phyloP scores from a whole-genome alignment of 352 stramenopile genomes.

The Peronospora destructor region DNA sequence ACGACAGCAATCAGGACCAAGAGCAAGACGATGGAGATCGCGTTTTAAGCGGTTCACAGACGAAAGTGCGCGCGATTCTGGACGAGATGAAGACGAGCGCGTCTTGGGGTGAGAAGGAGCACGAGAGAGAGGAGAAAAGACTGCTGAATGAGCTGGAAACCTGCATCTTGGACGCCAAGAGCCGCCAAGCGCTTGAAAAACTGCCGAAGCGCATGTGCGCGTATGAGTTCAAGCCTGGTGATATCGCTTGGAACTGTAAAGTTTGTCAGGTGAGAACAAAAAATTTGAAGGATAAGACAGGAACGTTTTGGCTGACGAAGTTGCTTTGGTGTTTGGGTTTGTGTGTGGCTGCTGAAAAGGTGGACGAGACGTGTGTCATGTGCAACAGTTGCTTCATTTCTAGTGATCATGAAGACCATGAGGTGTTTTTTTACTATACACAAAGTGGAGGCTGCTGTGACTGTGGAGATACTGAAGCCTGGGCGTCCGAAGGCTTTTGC shows the following conservation, averaged over 20 bases:
- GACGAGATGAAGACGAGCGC: constrained; percentile 44
- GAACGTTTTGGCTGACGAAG: constrained; percentile 1
- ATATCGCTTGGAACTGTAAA: constrained; percentile 97
- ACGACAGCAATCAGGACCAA: background rate
- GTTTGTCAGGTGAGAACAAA: constrained; percentile 54
- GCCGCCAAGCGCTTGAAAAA: constrained; percentile 39
- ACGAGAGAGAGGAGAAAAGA: constrained; percentile 40
- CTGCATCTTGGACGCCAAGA: constrained; percentile 52
- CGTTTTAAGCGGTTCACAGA: constrained; percentile 3
- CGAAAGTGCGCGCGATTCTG: constrained; percentile 40
- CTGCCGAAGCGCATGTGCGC: constrained; percentile 86
- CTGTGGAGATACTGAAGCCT: constrained; percentile 95
- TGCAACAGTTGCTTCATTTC: constrained; percentile 97
- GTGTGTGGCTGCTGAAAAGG: constrained; percentile 41
- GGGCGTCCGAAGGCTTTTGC: constrained; percentile 93
- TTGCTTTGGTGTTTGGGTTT: constrained; percentile 5
- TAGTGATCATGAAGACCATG: constrained; percentile 90
- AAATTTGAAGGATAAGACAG: constrained; percentile 7
- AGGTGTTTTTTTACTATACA: constrained; percentile 93
- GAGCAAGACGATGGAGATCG: constrained; percentile 8
- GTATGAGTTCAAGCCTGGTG: constrained; percentile 92
- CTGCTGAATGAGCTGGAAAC: constrained; percentile 46
- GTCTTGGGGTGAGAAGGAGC: constrained; percentile 50
- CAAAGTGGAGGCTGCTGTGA: constrained; percentile 96
- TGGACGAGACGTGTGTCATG: constrained; percentile 92